Evolutionary conservation across 306 rosid genomes (phyloP).

Genomic region (Biancaea sappan): DNA sequence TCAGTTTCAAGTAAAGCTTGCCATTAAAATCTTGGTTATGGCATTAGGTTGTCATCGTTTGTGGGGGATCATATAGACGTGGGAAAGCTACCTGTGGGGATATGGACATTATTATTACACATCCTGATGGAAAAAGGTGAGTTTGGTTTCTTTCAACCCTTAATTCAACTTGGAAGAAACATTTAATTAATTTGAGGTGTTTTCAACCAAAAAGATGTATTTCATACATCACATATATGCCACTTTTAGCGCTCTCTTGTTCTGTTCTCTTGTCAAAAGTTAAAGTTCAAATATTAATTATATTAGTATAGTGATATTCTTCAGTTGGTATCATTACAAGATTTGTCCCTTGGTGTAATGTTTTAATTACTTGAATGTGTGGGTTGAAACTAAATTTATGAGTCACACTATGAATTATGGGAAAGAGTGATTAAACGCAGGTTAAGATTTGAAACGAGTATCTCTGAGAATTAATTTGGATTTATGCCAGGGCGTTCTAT

Average conservation of each 20-base stretch:
- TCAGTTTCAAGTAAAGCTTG: slow-evolving; percentile 10
- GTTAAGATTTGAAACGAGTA: too few relatives aligned
- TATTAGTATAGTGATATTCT: background rate
- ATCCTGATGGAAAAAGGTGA: slow-evolving; percentile 91
- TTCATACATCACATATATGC: background rate
- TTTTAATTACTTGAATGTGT: slow-evolving; percentile 12
- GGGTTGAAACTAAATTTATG: too few relatives aligned
- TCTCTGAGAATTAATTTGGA: too few relatives aligned
- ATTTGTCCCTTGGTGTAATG: background rate
- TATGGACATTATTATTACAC: slow-evolving; percentile 85
- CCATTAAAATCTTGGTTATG: slow-evolving; percentile 14
- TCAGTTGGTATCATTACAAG: background rate
- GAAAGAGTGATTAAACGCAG: too few relatives aligned
- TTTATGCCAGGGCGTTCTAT: too few relatives aligned
- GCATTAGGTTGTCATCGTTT: slow-evolving; percentile 62
- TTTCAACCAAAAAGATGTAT: background rate
- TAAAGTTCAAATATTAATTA: background rate
- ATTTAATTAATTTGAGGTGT: background rate
- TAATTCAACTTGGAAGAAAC: slow-evolving; percentile 10
- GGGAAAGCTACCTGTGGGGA: slow-evolving; percentile 96
- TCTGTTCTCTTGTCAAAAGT: background rate
- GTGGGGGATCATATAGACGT: slow-evolving; percentile 96
- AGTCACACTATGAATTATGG: too few relatives aligned
- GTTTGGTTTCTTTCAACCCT: slow-evolving; percentile 22
- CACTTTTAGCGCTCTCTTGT: background rate